Conservation (phyloP, 352 stramenopile genomes). For the Globisporangium barbulae region DNA sequence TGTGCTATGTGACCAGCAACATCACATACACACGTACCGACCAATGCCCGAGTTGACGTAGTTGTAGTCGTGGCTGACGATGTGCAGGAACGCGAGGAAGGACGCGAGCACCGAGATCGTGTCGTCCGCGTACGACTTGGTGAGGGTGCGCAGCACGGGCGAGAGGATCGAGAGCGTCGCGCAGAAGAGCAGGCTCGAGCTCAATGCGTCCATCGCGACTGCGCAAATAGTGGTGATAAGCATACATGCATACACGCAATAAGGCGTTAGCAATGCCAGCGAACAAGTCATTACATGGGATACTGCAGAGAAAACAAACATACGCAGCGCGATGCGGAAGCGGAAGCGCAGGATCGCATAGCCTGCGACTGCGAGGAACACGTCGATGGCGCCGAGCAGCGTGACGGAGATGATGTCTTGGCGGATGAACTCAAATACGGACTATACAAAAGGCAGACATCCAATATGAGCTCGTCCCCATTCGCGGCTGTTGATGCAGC, state of each 20-base stretch:
- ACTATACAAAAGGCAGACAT: conserved; percentile 28
- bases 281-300: no score
- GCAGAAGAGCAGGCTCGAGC: conserved; percentile 78
- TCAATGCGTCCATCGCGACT: conserved; percentile 48
- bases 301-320: conserved; percentile 5
- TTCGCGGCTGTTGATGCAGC: background rate
- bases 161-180: conserved; percentile 84
- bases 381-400: conserved; percentile 53
- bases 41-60: conserved; percentile 84
- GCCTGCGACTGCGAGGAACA: conserved; percentile 47
- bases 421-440: conserved; percentile 71
- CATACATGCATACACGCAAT: conserved; percentile 5
- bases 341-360: conserved; percentile 52
- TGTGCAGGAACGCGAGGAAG: conserved; percentile 74
- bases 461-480: background rate
- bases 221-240: background rate
- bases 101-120: conserved; percentile 89
- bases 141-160: conserved; percentile 89
- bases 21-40: conserved; percentile 26
- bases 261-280: no score
- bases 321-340: conserved; percentile 37
- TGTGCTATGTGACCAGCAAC: background rate
- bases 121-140: conserved; percentile 87
- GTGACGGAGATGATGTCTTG: conserved; percentile 50
- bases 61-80: conserved; percentile 90